phyloP scores from a whole-genome alignment of 2,329 filamentous ascomycete species.

The Botrytis fragariae region DNA sequence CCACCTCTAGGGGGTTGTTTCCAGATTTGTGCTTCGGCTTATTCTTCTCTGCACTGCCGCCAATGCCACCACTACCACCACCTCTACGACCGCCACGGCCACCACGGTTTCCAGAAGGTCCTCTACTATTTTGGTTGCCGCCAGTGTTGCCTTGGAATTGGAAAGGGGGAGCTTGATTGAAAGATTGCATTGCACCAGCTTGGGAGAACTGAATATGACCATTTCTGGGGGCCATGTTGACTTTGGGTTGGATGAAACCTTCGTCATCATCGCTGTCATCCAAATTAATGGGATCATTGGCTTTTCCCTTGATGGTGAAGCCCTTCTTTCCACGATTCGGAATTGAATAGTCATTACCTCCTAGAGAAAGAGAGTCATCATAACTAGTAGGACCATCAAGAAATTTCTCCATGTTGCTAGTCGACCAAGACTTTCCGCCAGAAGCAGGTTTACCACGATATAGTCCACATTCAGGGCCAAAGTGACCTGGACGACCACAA shows the following conservation, averaged over 20 bases:
- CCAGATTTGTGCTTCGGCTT: slow-evolving; percentile 2
- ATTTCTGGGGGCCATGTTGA: slow-evolving; percentile 18
- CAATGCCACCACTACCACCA: neutral
- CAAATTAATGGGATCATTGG: slow-evolving; percentile 34
- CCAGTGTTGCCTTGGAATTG: slow-evolving; percentile 13
- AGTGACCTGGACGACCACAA: slow-evolving; percentile 56
- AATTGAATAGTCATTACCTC: slow-evolving; percentile 34
- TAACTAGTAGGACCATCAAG: slow-evolving; percentile 46
- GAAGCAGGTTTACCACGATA: slow-evolving; percentile 26
- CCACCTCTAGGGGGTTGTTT: slow-evolving; percentile 3
- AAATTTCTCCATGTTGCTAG: slow-evolving; percentile 49
- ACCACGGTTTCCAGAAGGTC: neutral
- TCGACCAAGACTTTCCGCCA: slow-evolving; percentile 52
- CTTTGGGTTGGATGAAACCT: slow-evolving; percentile 34
- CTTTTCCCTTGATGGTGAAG: slow-evolving; percentile 38
- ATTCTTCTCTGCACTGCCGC: neutral
- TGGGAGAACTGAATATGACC: slow-evolving; percentile 18
- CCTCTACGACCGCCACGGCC: slow-evolving; percentile 1
- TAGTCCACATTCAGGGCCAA: slow-evolving; percentile 53
- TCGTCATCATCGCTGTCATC: slow-evolving; percentile 34
- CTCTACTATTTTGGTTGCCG: neutral
- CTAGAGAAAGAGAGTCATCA: slow-evolving; percentile 31
- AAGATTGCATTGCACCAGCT: neutral
- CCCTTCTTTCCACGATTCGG: slow-evolving; percentile 23
- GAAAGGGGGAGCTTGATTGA: slow-evolving; percentile 2